phyloP scores from a whole-genome alignment of 1,284 basidiomycete genomes.

The Termitomyces sp. region DNA sequence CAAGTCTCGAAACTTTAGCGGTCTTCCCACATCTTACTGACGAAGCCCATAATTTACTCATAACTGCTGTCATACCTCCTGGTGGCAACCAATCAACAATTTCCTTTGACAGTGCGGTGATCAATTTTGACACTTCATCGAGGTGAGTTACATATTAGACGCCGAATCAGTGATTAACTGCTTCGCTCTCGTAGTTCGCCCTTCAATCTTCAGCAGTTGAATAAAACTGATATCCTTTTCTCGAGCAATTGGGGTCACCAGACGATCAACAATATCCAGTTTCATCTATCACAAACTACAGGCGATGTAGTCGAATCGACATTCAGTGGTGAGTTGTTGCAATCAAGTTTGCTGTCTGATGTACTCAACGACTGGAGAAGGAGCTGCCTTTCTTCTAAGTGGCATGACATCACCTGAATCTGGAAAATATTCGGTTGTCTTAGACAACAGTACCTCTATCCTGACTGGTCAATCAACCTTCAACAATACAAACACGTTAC shows the following conservation, averaged over 20 bases:
- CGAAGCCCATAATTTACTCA: conserved; percentile 39
- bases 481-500: conserved; percentile 41
- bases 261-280: conserved; percentile 24
- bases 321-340: conserved; percentile 44
- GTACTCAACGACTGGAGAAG: conserved; percentile 25
- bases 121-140: conserved; percentile 25
- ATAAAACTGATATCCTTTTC: conserved; percentile 40
- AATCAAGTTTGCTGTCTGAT: conserved; percentile 5
- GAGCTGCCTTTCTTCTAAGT: conserved; percentile 51
- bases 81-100: conserved; percentile 23
- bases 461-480: conserved; percentile 51
- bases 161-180: conserved; percentile 2
- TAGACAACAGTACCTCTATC: conserved; percentile 44
- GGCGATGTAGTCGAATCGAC: conserved; percentile 41
- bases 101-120: conserved; percentile 44
- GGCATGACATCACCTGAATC: conserved; percentile 50
- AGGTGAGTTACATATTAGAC: conserved; percentile 21
- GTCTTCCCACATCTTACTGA: conserved; percentile 36
- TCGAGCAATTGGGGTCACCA: conserved; percentile 45
- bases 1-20: conserved; percentile 35
- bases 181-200: conserved; percentile 26
- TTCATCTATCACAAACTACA: conserved; percentile 41
- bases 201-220: conserved; percentile 30
- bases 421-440: conserved; percentile 53
- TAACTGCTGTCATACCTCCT: conserved; percentile 36